These are phyloP conservation scores for Chrysochromulina tobinii DNA, from an alignment of 78 protist genomes.

Conservation along the genomic window DNA sequence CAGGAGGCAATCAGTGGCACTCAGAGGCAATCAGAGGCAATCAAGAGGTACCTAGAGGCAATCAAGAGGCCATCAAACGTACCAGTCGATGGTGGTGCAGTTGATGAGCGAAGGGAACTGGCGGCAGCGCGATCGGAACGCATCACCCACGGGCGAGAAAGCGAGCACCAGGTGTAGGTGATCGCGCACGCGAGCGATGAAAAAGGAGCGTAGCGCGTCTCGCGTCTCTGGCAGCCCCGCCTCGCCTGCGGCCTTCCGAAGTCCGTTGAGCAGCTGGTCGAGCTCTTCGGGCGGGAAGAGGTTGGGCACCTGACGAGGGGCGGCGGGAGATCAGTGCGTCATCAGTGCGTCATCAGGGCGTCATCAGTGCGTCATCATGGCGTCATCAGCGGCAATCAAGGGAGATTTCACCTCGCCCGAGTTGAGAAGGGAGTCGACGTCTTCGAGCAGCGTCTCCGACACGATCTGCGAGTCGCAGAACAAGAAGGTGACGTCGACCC, in stretches of 20 bases:
- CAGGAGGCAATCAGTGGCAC: no score
- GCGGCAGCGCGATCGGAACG: constrained; percentile 57
- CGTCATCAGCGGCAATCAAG: no score
- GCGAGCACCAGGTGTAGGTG: constrained; percentile 68
- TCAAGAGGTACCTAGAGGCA: no score
- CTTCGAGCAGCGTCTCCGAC: constrained; percentile 71
- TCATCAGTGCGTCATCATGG: no score
- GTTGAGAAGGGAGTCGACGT: constrained; percentile 71
- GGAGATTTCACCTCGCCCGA: constrained; percentile 51
- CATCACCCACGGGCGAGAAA: constrained; percentile 68
- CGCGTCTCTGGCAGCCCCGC: constrained; percentile 40
- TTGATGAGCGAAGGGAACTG: constrained; percentile 67
- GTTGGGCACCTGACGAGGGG: constrained; percentile 46
- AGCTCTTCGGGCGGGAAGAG: constrained; percentile 62
- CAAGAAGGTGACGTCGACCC: constrained; percentile 53
- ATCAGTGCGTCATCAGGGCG: no score
- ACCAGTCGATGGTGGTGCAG: constrained; percentile 75
- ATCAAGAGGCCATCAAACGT: not conserved
- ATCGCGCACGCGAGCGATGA: constrained; percentile 57
- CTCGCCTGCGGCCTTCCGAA: not conserved
- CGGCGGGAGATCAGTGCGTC: no score
- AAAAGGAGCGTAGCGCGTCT: constrained; percentile 42
- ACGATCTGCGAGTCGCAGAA: constrained; percentile 70
- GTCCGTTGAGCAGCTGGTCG: constrained; percentile 25
- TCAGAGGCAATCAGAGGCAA: no score